Percentiles rank a stretch among this genome's conserved stretches.
Conservation (phyloP, 805 yeast genomes). For the Ogataea thermomethanolica region DNA sequence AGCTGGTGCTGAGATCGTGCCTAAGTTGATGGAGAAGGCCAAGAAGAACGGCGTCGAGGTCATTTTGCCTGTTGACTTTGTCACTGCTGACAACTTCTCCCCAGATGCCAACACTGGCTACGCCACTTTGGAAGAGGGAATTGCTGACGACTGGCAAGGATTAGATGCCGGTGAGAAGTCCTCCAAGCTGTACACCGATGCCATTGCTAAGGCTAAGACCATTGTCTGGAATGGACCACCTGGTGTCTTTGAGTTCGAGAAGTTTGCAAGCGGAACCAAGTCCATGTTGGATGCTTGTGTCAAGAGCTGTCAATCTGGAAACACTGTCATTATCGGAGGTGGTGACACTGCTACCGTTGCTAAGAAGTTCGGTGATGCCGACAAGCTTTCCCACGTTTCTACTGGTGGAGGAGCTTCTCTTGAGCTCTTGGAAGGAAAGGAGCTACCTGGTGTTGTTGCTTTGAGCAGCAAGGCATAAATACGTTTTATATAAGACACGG, state of each 20-base stretch:
- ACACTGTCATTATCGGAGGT: conserved; percentile 96
- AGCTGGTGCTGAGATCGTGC: conserved; percentile 94
- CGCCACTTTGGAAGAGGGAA: conserved; percentile 89
- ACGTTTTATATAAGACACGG: not conserved
- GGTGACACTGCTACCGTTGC: conserved; percentile 99
- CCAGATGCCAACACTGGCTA: conserved; percentile 82
- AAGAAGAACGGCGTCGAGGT: conserved; percentile 92
- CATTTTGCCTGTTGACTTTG: conserved; percentile 92
- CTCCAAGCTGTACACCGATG: conserved; percentile 68
- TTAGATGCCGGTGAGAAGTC: conserved; percentile 94
- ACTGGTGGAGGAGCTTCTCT: conserved; percentile 99
- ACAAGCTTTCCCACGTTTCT: conserved; percentile 95
- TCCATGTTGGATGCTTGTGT: conserved; percentile 85
- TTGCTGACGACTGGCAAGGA: conserved; percentile 94
- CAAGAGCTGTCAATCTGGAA: conserved; percentile 79
- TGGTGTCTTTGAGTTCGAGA: conserved; percentile 97
- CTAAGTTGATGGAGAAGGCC: conserved; percentile 90
- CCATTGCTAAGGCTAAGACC: conserved; percentile 92
- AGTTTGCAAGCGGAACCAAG: conserved; percentile 90
- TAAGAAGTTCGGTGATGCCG: conserved; percentile 95
- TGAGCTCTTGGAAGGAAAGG: conserved; percentile 98
- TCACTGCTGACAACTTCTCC: conserved; percentile 91
- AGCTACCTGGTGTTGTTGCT: conserved; percentile 85
- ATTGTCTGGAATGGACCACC: conserved; percentile 99
- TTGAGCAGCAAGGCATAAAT: conserved; percentile 16